Percentiles rank a stretch among this genome's conserved stretches.
Conservation (phyloP, 2,329 filamentous ascomycete genomes). For the Chaetomiaceae sp. region DNA sequence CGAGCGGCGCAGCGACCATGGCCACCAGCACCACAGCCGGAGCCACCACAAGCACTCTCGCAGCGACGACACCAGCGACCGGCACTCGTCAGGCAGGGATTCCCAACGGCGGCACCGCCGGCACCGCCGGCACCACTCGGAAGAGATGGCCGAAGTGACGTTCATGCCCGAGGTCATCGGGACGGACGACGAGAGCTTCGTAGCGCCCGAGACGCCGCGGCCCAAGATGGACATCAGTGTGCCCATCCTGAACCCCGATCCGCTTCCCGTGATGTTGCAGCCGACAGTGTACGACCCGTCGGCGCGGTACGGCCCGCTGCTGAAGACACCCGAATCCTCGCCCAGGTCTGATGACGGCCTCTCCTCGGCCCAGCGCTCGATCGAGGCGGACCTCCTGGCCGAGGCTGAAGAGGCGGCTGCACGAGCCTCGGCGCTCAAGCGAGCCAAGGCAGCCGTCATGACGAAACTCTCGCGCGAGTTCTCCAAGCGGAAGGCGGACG, state of each 20-base stretch:
- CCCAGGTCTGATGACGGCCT: conserved; percentile 39
- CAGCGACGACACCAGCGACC: conserved; percentile 25
- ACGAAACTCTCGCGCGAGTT: conserved; percentile 54
- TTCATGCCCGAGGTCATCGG: conserved; percentile 26
- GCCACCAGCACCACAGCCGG: conserved; percentile 16
- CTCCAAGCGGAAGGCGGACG: conserved; percentile 12
- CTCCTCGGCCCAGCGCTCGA: conserved; percentile 53
- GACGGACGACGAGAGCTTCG: conserved; percentile 27
- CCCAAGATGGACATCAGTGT: conserved; percentile 40
- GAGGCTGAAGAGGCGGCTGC: conserved; percentile 54
- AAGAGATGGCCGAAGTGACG: conserved; percentile 21
- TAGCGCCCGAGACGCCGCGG: conserved; percentile 20
- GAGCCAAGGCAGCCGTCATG: conserved; percentile 57
- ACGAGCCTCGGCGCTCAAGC: conserved; percentile 50
- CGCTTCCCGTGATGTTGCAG: conserved; percentile 49
- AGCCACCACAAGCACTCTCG: conserved; percentile 28
- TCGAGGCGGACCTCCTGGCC: conserved; percentile 52
- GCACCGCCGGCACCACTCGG: conserved; percentile 24
- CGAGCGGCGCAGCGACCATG: conserved; percentile 17
- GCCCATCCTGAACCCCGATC: conserved; percentile 45
- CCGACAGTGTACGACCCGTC: conserved; percentile 53
- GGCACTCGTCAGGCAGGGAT: conserved; percentile 18
- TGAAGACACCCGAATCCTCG: conserved; percentile 8
- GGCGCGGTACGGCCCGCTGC: conserved; percentile 15
- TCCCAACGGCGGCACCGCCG: conserved; percentile 19